phyloP scores from a whole-genome alignment of 2,329 filamentous ascomycete genomes.

The Aspergillus costaricaensis region DNA sequence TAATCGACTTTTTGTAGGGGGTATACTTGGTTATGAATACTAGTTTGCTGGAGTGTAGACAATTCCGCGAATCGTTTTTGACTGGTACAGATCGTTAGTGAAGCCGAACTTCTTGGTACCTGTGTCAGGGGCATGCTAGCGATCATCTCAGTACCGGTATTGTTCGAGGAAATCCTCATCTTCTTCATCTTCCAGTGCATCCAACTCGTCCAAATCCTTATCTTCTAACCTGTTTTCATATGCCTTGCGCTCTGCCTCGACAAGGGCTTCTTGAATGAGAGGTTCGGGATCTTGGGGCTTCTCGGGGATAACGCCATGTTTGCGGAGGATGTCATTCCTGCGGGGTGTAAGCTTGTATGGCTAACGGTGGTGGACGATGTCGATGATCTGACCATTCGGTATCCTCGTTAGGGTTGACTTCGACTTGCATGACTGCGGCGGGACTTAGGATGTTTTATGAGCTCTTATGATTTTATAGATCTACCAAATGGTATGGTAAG shows the following conservation, averaged over 20 bases:
- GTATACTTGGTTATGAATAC: constrained; percentile 86
- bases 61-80: constrained; percentile 86
- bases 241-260: constrained; percentile 78
- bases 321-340: constrained; percentile 98
- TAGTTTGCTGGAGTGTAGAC: constrained; percentile 70
- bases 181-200: constrained; percentile 91
- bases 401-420: constrained; percentile 92
- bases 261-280: constrained; percentile 90
- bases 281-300: constrained; percentile 94
- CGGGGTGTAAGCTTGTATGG: constrained; percentile 17
- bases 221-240: constrained; percentile 92
- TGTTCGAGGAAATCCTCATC: constrained; percentile 87
- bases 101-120: background rate
- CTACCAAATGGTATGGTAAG: background rate
- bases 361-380: constrained; percentile 13
- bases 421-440: constrained; percentile 62
- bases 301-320: constrained; percentile 96
- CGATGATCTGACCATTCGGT: constrained; percentile 76
- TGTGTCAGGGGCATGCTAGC: background rate
- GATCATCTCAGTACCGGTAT: constrained; percentile 60
- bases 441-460: background rate
- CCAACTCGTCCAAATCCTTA: constrained; percentile 91
- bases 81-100: constrained; percentile 32
- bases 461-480: background rate
- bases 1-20: constrained; percentile 95